Evolutionary conservation across 2,329 filamentous ascomycete genomes (phyloP).

Genomic region (Botrytis porri): DNA sequence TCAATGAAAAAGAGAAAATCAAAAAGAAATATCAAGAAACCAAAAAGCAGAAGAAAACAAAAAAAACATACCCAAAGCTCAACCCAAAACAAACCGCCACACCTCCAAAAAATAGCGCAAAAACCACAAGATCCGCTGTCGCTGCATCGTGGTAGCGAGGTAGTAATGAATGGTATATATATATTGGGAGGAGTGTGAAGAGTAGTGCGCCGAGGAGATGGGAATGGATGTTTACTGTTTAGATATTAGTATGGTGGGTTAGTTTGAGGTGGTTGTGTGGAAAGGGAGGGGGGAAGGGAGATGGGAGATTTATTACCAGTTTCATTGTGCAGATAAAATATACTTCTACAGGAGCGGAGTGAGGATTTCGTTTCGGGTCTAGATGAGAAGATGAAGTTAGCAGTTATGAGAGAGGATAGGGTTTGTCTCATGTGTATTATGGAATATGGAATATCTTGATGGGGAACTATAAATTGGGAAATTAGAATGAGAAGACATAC

Average conservation of each 20-base stretch:
- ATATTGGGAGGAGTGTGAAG: slow-evolving; percentile 36
- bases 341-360: not conserved
- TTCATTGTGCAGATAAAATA: slow-evolving; percentile 10
- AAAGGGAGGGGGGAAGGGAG: not conserved
- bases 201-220: slow-evolving; percentile 45
- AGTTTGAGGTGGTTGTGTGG: fast-evolving
- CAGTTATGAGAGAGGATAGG: too few relatives aligned
- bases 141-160: slow-evolving; percentile 38
- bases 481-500: not conserved
- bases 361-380: not conserved
- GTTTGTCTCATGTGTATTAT: too few relatives aligned
- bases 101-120: slow-evolving; percentile 42
- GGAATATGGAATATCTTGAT: not conserved
- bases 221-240: slow-evolving; percentile 39
- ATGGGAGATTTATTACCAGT: not conserved
- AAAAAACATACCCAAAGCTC: slow-evolving; percentile 38
- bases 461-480: not conserved
- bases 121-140: slow-evolving; percentile 39
- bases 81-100: slow-evolving; percentile 41
- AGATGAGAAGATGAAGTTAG: too few relatives aligned
- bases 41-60: too few relatives aligned
- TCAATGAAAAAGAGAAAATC: too few relatives aligned
- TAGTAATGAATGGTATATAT: slow-evolving; percentile 34
- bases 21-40: too few relatives aligned
- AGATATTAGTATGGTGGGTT: not conserved